These are phyloP conservation scores for Massarina eburnea DNA, from an alignment of 2,329 filamentous ascomycete genomes.

Conservation along the genomic window DNA sequence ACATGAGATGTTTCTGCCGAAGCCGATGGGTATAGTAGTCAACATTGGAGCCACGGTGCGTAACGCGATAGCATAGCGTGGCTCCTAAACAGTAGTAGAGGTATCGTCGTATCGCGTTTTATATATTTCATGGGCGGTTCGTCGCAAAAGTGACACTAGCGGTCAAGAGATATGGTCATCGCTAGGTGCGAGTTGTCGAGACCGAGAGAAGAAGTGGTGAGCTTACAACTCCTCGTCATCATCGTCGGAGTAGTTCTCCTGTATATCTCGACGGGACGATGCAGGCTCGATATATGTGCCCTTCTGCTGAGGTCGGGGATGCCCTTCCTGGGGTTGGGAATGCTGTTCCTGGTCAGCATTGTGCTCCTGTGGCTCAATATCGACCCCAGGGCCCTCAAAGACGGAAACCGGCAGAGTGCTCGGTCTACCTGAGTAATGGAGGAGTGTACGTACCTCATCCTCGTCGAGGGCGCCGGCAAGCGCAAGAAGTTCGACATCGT, in stretches of 20 bases:
- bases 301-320: not conserved
- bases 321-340: not conserved
- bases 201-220: no score
- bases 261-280: not conserved
- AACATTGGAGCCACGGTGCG: no score
- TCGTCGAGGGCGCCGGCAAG: slow-evolving; percentile 3
- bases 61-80: no score
- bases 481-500: slow-evolving; percentile 6
- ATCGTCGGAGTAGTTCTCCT: not conserved
- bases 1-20: no score
- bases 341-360: not conserved
- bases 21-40: no score
- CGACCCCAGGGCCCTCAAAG: not conserved
- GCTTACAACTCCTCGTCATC: no score
- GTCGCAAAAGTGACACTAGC: no score
- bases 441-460: not conserved
- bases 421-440: not conserved
- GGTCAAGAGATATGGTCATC: no score
- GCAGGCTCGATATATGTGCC: not conserved
- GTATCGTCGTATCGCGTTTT: no score
- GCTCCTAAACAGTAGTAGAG: no score
- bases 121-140: no score
- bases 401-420: not conserved
- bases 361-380: not conserved
- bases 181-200: no score